phyloP scores from a whole-genome alignment of 208 protist genomes.

The Crithidia fasciculata region DNA sequence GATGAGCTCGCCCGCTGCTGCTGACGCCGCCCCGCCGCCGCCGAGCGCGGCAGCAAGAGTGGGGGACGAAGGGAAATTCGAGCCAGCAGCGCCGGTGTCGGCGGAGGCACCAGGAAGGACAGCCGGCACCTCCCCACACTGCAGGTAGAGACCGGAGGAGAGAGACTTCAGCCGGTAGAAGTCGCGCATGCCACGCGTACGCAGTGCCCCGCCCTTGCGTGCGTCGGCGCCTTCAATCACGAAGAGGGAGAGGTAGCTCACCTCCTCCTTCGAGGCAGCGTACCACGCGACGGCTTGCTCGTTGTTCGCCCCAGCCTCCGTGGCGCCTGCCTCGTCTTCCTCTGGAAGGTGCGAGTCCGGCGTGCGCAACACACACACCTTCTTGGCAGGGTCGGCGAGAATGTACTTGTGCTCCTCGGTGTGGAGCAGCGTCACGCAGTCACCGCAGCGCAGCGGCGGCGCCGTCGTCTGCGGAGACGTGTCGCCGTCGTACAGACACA shows the following conservation, averaged over 20 bases:
- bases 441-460: constrained; percentile 56
- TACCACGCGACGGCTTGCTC: constrained; percentile 26
- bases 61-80: constrained; percentile 14
- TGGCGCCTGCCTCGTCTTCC: constrained; percentile 3
- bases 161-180: constrained; percentile 53
- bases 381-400: constrained; percentile 27
- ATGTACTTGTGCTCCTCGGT: constrained; percentile 63
- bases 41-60: background rate
- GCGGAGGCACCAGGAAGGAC: background rate
- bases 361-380: constrained; percentile 33
- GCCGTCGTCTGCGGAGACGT: constrained; percentile 24
- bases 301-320: constrained; percentile 5
- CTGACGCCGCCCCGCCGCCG: too few relatives aligned
- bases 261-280: constrained; percentile 40
- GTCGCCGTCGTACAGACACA: constrained; percentile 63
- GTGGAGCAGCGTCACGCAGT: constrained; percentile 67
- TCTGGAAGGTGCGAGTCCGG: constrained; percentile 32
- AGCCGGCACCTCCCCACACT: constrained; percentile 28
- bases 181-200: constrained; percentile 21
- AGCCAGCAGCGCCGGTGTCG: constrained; percentile 4
- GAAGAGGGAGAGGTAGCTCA: constrained; percentile 55
- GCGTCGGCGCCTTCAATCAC: constrained; percentile 52
- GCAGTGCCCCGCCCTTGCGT: constrained; percentile 52
- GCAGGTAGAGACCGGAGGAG: constrained; percentile 48
- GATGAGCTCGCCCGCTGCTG: background rate